Percentiles rank a stretch among this genome's conserved stretches.
These are phyloP conservation scores for Aspergillus sclerotiicarbonarius DNA, from an alignment of 495 filamentous ascomycete species.

Conservation along the genomic window DNA sequence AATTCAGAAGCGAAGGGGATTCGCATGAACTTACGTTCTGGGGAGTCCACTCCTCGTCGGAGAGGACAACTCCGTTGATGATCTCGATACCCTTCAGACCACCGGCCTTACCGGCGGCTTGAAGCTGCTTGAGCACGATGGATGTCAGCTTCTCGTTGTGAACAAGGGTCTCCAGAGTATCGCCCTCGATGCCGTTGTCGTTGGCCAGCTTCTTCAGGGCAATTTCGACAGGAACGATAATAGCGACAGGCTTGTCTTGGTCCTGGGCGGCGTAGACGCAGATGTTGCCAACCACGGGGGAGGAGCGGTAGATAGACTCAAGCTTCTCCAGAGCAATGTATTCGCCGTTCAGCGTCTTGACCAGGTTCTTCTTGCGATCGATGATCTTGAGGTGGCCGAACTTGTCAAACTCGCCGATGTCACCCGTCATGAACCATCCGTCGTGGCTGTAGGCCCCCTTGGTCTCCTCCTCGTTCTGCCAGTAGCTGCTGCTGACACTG, in stretches of 20 bases:
- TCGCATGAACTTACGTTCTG: slow-evolving; percentile 71
- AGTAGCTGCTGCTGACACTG: slow-evolving; percentile 71
- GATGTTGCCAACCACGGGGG: slow-evolving; percentile 86
- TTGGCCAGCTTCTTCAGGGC: slow-evolving; percentile 81
- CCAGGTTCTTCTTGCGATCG: slow-evolving; percentile 96
- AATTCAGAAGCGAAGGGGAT: background rate
- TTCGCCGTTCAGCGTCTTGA: slow-evolving; percentile 94
- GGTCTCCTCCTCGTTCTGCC: slow-evolving; percentile 80
- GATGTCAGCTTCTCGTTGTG: slow-evolving; percentile 79
- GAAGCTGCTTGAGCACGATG: slow-evolving; percentile 79
- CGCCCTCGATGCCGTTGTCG: slow-evolving; percentile 67
- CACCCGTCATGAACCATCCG: slow-evolving; percentile 95
- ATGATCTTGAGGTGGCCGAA: slow-evolving; percentile 84
- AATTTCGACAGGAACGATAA: slow-evolving; percentile 87
- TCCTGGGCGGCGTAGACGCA: slow-evolving; percentile 84
- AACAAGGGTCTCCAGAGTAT: slow-evolving; percentile 71
- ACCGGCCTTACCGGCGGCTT: slow-evolving; percentile 68
- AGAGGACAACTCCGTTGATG: slow-evolving; percentile 85
- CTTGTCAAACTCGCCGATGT: slow-evolving; percentile 86
- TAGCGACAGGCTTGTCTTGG: slow-evolving; percentile 84
- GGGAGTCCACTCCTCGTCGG: slow-evolving; percentile 96
- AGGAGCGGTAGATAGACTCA: slow-evolving; percentile 88
- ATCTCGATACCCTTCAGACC: slow-evolving; percentile 86
- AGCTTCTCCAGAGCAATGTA: slow-evolving; percentile 99
- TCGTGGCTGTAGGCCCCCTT: slow-evolving; percentile 69